phyloP scores from a whole-genome alignment of 768 basidiomycete species.

The Kwoniella europaea region DNA sequence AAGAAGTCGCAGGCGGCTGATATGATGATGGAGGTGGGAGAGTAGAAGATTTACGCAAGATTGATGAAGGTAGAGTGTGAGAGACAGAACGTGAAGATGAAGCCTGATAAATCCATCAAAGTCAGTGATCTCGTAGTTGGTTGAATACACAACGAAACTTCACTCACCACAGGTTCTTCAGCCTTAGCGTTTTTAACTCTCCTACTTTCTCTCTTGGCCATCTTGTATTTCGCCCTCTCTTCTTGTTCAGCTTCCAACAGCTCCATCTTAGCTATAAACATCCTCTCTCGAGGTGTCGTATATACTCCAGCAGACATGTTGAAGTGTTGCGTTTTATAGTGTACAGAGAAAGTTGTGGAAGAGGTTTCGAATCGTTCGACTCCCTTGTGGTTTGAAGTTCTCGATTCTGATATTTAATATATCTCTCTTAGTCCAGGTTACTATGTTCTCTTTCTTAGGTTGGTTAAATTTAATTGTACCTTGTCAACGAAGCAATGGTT shows the following conservation, averaged over 20 bases:
- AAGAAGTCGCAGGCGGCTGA: not conserved
- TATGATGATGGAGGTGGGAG: not conserved
- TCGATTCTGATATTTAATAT: not conserved
- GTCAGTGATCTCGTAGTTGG: not conserved
- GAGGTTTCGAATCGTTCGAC: not conserved
- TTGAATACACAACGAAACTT: not conserved
- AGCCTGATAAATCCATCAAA: not conserved
- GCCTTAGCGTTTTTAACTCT: slow-evolving; percentile 4
- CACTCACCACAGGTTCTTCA: slow-evolving; percentile 11
- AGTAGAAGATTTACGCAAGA: slow-evolving; percentile 14
- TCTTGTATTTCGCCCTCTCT: not conserved
- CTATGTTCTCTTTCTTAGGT: not conserved
- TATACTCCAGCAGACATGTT: slow-evolving; percentile 1
- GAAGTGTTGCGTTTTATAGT: not conserved
- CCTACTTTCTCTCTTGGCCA: slow-evolving; percentile 7
- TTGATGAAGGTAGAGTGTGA: slow-evolving; percentile 3
- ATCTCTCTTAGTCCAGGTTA: not conserved
- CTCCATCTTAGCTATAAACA: slow-evolving; percentile 17
- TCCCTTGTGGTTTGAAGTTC: not conserved
- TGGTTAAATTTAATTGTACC: not conserved
- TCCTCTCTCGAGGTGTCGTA: slow-evolving; percentile 21
- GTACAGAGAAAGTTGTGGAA: not conserved
- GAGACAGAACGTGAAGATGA: slow-evolving; percentile 6
- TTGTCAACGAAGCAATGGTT: not conserved
- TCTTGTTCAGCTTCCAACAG: slow-evolving; percentile 18